Percentiles rank a stretch among this genome's conserved stretches.
phyloP scores from a whole-genome alignment of 768 basidiomycete species.

The Sporobolomyces phaffii region DNA sequence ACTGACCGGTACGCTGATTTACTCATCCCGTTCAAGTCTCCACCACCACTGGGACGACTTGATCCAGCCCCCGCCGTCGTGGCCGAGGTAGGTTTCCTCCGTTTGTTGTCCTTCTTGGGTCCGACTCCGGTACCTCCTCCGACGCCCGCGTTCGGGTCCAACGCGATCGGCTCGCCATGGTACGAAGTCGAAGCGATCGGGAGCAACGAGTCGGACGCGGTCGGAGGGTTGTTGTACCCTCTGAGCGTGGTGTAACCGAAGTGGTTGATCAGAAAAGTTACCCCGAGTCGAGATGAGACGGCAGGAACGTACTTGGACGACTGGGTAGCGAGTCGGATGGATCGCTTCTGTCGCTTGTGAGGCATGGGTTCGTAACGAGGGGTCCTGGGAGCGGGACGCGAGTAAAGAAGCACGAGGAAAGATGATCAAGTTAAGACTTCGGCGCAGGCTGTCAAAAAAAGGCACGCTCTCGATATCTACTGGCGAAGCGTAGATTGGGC shows the following conservation, averaged over 20 bases:
- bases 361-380: conserved; percentile 9
- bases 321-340: conserved; percentile 1
- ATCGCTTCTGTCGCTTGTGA: conserved; percentile 21
- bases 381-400: too few relatives aligned
- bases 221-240: conserved; percentile 31
- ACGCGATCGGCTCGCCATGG: conserved; percentile 1
- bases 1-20: conserved; percentile 32
- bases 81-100: conserved; percentile 15
- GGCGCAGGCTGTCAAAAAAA: too few relatives aligned
- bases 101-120: conserved; percentile 23
- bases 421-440: too few relatives aligned
- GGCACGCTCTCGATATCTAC: too few relatives aligned
- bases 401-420: too few relatives aligned
- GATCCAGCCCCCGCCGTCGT: too few relatives aligned
- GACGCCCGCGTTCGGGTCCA: background rate
- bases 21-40: conserved; percentile 11
- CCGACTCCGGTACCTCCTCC: background rate
- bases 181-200: conserved; percentile 4
- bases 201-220: conserved; percentile 23
- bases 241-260: background rate
- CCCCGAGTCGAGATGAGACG: too few relatives aligned
- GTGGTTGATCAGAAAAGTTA: background rate
- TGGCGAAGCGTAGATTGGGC: too few relatives aligned
- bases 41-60: too few relatives aligned
- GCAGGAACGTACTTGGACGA: conserved; percentile 3